Evolutionary conservation across 208 protist genomes (phyloP).

Genomic region (Wallacemonas sp.): DNA sequence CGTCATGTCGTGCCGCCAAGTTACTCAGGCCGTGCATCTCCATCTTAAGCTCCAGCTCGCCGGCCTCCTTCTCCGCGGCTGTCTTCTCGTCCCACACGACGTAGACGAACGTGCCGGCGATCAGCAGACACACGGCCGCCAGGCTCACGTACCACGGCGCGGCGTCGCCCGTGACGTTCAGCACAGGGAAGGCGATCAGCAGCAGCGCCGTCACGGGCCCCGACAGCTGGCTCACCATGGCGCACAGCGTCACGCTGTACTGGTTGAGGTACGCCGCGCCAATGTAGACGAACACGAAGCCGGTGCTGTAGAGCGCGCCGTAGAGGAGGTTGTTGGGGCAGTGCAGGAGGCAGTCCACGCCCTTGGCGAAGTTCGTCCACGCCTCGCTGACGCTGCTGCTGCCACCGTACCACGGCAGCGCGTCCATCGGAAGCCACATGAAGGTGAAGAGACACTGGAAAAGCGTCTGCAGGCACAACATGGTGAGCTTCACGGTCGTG

Average conservation of each 20-base stretch:
- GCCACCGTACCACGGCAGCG: conserved; percentile 56
- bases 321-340: conserved; percentile 41
- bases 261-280: conserved; percentile 60
- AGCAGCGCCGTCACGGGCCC: conserved; percentile 54
- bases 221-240: conserved; percentile 63
- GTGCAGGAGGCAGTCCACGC: conserved; percentile 20
- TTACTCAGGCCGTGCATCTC: conserved; percentile 26
- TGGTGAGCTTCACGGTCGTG: conserved; percentile 54
- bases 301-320: conserved; percentile 43
- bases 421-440: conserved; percentile 46
- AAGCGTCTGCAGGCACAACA: conserved; percentile 43
- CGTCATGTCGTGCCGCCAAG: not conserved
- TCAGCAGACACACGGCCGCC: conserved; percentile 29
- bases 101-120: conserved; percentile 41
- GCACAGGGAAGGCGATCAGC: conserved; percentile 36
- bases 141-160: conserved; percentile 46
- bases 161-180: conserved; percentile 46
- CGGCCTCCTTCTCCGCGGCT: conserved; percentile 29
- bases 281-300: conserved; percentile 56
- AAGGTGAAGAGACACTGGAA: conserved; percentile 39
- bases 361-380: conserved; percentile 27
- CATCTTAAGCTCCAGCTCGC: conserved; percentile 45
- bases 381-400: conserved; percentile 35
- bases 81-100: conserved; percentile 59
- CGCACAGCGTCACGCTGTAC: conserved; percentile 65